Evolutionary conservation across 2,329 filamentous ascomycete species (phyloP).

Genomic region (Sporothrix globosa): DNA sequence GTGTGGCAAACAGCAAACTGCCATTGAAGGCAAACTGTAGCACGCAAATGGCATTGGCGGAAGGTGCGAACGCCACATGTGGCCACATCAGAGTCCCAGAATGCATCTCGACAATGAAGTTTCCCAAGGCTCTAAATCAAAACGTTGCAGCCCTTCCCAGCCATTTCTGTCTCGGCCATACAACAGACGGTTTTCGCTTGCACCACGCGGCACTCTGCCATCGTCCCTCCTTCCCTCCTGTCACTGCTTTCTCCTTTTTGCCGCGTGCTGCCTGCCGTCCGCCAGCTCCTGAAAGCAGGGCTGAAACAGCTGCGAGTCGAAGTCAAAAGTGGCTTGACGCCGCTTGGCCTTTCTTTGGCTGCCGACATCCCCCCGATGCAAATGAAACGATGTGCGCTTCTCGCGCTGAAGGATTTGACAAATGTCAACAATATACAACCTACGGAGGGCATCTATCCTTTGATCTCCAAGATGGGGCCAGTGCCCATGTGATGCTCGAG

Average conservation of each 20-base stretch:
- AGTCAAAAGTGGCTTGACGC: not conserved
- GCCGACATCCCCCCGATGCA: not conserved
- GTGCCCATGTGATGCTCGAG: not conserved
- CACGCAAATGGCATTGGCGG: not conserved
- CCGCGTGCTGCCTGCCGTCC: slow-evolving; percentile 6
- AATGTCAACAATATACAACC: no score
- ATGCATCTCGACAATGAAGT: not conserved
- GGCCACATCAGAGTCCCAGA: not conserved
- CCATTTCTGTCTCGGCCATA: not conserved
- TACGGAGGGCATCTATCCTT: no score
- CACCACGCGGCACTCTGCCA: not conserved
- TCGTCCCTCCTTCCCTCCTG: not conserved
- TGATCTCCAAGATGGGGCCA: not conserved
- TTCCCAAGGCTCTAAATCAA: not conserved
- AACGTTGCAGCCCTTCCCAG: not conserved
- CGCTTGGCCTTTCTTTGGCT: not conserved
- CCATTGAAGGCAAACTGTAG: not conserved
- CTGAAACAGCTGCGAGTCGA: slow-evolving; percentile 16
- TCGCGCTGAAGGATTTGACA: no score
- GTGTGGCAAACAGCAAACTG: not conserved
- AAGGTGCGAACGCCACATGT: slow-evolving; percentile 9
- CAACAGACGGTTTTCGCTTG: not conserved
- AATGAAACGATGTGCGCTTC: not conserved
- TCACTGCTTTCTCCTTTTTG: not conserved
- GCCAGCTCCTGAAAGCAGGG: slow-evolving; percentile 17